Evolutionary conservation across 2,329 filamentous ascomycete genomes (phyloP), one percentile per base, ranked within the genome.

Genomic region (Aphanoascus verrucosus): DNA sequence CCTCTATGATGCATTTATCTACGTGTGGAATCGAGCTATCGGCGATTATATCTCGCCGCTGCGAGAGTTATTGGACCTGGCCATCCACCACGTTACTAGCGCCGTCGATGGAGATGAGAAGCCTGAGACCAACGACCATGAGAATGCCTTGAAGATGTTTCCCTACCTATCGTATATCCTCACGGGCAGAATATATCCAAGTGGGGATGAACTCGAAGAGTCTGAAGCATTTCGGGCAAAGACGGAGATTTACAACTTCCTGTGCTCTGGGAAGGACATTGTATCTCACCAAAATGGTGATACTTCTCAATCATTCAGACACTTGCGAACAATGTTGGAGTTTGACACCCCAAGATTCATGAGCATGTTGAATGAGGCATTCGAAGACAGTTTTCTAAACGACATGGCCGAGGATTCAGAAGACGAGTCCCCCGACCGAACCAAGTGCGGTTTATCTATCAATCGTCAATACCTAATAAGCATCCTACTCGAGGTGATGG

Each of bases 291-390:
- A 69, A 12, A 54, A 41, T 35, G 38, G 31, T 31, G 12, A 32
- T 1, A 70, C 78, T 3, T 83, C 91, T 61, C 85, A 85, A 0
- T 83, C 87, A 0, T 97, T 95, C 64, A 86, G 88, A 0, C 91
- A 94, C 63, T 77, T 98, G 14, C 81, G 85, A 41, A 79, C 88
- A 60, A 83, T 98, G 46, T 77, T 98, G 44, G 83, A 86, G 57
- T 95, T 94, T 60, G 89, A 97, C 67, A 83, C 90, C 0, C 82
- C 89, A 1, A 96, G 88, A 67, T 94, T 97, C 61, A 79, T 98
- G 72, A 97, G 90, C 66, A 88, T 91, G 62, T 73, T 98, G 40
- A 98, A 98, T 61, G 94, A 98, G 68, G 93, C 91, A 1, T 98
- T 98, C 61, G 93, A 98, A 66, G 91, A 98, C 63, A 77, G 84